phyloP scores from a whole-genome alignment of 1,284 basidiomycete genomes.

The Cystobasidium sp. region DNA sequence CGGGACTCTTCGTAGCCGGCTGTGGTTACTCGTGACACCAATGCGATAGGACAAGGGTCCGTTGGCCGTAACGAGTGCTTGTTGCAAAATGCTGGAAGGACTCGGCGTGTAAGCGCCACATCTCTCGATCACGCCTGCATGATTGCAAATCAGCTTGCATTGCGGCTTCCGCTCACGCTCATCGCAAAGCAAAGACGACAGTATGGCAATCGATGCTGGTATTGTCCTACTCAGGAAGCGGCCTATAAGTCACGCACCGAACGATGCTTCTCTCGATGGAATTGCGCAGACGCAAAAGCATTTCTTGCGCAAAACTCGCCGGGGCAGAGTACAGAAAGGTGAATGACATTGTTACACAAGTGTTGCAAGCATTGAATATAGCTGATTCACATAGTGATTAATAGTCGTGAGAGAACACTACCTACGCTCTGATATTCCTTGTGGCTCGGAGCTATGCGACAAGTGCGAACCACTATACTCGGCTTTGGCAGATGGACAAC shows the following conservation, averaged over 20 bases:
- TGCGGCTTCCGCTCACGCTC: background rate
- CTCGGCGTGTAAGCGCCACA: background rate
- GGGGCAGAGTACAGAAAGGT: constrained; percentile 94
- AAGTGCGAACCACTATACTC: constrained; percentile 61
- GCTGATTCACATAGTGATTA: no score
- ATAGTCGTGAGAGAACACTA: constrained; percentile 96
- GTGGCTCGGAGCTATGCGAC: constrained; percentile 76
- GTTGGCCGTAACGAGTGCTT: no score
- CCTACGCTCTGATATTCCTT: constrained; percentile 89
- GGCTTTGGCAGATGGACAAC: constrained; percentile 57
- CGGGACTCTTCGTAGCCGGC: no score
- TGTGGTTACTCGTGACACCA: no score
- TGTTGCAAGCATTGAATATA: background rate
- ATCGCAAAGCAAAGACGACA: background rate
- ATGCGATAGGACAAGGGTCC: no score
- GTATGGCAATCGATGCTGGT: constrained; percentile 36
- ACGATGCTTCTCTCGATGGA: constrained; percentile 8
- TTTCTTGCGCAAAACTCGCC: constrained; percentile 73
- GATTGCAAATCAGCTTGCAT: background rate
- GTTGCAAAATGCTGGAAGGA: no score
- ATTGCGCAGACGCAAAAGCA: constrained; percentile 48
- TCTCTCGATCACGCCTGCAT: background rate
- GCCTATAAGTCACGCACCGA: background rate
- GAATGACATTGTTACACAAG: background rate
- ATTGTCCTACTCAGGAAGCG: constrained; percentile 36